Evolutionary conservation across 345 rosid genomes (phyloP).

Genomic region (Brassica nigra): DNA sequence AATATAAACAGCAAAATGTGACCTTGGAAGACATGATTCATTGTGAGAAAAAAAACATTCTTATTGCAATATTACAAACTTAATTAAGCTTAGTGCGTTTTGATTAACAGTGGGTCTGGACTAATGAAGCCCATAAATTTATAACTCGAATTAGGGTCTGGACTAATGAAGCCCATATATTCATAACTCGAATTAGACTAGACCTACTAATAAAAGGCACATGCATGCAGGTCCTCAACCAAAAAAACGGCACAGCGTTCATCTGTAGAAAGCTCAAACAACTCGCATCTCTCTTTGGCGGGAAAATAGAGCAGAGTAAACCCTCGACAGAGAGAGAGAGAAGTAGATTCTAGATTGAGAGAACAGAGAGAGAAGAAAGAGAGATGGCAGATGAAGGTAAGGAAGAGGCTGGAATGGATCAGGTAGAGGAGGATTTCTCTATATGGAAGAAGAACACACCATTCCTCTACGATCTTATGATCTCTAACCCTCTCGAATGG

Average conservation of each 20-base stretch:
- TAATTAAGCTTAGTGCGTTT: neutral
- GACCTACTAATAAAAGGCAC: neutral
- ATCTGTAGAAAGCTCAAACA: neutral
- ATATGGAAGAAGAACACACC: constrained; percentile 75
- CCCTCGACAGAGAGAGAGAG: neutral
- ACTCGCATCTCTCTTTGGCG: constrained; percentile 24
- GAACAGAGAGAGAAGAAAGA: neutral
- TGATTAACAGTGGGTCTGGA: neutral
- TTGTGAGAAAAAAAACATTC: neutral
- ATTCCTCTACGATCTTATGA: constrained; percentile 79
- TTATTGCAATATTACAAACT: neutral
- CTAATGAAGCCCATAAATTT: neutral
- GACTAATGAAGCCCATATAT: neutral
- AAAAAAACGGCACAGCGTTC: neutral
- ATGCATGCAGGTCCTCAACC: neutral
- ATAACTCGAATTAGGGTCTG: neutral
- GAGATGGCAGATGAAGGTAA: constrained; percentile 50
- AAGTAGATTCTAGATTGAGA: neutral
- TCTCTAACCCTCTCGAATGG: constrained; percentile 91
- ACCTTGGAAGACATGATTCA: neutral
- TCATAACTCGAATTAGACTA: neutral
- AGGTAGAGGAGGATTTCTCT: constrained; percentile 79
- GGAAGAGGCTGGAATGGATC: constrained; percentile 48
- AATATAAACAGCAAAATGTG: neutral
- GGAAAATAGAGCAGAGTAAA: constrained; percentile 32